These are phyloP conservation scores for Candida mesenterica DNA, from an alignment of 1,139 yeast species.

Conservation along the genomic window DNA sequence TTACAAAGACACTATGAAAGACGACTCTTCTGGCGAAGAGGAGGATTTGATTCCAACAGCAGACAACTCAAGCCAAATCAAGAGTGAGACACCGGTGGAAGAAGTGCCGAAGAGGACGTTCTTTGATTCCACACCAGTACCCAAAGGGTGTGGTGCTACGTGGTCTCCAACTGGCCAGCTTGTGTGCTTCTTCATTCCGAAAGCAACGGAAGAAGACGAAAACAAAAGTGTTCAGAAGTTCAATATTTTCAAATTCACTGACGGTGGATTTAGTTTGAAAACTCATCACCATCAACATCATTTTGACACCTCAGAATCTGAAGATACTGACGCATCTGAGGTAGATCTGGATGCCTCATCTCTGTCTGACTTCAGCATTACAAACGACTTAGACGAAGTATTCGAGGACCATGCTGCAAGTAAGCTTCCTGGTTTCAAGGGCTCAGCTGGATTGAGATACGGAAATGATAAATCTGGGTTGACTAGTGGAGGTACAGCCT, in stretches of 20 bases:
- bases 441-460: slow-evolving; percentile 34
- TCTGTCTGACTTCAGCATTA: slow-evolving; percentile 47
- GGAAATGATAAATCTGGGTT: slow-evolving; percentile 22
- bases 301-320: slow-evolving; percentile 15
- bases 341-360: slow-evolving; percentile 12
- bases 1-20: slow-evolving; percentile 27
- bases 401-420: slow-evolving; percentile 46
- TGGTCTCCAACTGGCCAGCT: slow-evolving; percentile 81
- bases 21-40: slow-evolving; percentile 32
- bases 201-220: slow-evolving; percentile 34
- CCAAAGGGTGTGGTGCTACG: slow-evolving; percentile 89
- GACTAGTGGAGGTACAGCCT: slow-evolving; percentile 23
- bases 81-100: slow-evolving; percentile 2
- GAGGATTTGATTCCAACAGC: slow-evolving; percentile 13
- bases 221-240: slow-evolving; percentile 29
- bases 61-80: slow-evolving; percentile 3
- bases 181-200: slow-evolving; percentile 79
- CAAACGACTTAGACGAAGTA: slow-evolving; percentile 52
- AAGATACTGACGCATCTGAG: slow-evolving; percentile 8
- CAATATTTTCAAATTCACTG: slow-evolving; percentile 39
- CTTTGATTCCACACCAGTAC: slow-evolving; percentile 83
- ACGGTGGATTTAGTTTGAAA: slow-evolving; percentile 33
- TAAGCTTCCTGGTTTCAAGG: slow-evolving; percentile 45
- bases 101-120: slow-evolving; percentile 12
- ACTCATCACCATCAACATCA: slow-evolving; percentile 16